phyloP scores from a whole-genome alignment of 2,329 filamentous ascomycete species.

The Calonectria naviculata region DNA sequence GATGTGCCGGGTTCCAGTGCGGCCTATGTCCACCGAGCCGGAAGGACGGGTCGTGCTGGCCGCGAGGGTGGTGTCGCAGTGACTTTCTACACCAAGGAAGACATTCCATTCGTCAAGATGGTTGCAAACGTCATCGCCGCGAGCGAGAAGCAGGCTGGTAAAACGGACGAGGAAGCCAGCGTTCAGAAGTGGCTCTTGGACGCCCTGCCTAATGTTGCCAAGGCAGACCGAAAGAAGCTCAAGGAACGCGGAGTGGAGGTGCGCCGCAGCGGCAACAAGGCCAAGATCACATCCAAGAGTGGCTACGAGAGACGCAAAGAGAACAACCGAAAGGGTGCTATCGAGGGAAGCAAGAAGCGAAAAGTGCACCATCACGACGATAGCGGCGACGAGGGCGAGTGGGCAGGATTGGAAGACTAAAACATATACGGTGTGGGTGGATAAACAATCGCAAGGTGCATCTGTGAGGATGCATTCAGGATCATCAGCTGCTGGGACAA shows the following conservation, averaged over 20 bases:
- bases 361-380: conserved; percentile 48
- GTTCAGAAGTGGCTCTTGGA: conserved; percentile 90
- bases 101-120: conserved; percentile 88
- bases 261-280: conserved; percentile 59
- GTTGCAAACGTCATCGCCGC: conserved; percentile 93
- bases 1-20: conserved; percentile 94
- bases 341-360: conserved; percentile 69
- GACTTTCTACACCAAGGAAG: conserved; percentile 95
- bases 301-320: conserved; percentile 78
- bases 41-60: conserved; percentile 89
- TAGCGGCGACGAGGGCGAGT: conserved; percentile 51
- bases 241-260: conserved; percentile 86
- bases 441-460: neutral
- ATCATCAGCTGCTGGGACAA: neutral
- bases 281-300: conserved; percentile 85
- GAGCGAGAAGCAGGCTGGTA: conserved; percentile 78
- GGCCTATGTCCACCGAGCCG: conserved; percentile 92
- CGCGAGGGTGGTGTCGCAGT: conserved; percentile 89
- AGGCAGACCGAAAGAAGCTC: conserved; percentile 85
- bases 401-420: conserved; percentile 57
- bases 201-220: conserved; percentile 84
- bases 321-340: conserved; percentile 73
- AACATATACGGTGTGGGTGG: neutral
- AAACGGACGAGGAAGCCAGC: conserved; percentile 62
- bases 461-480: neutral